Base-by-base conservation (phyloP, 306 rosid genomes). In the Cyamopsis tetragonoloba region DNA sequence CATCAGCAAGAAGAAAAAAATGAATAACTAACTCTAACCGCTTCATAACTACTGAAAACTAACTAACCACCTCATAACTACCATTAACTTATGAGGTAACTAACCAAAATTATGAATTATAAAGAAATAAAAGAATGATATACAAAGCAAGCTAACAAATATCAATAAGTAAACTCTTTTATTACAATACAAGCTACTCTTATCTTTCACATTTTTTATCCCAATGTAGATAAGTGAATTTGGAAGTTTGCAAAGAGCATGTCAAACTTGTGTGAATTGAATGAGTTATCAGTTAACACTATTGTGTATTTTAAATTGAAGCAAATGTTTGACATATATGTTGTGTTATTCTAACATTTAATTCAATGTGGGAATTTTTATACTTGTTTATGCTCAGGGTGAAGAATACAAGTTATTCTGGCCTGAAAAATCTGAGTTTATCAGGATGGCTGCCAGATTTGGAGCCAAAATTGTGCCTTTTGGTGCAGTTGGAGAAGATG, bases 401-500 rank as follows among this genome's bases (percentile, higher is more conserved):
- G 98, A 93, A 82, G 88, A 85, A 59, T 88, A 89, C 76, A 89
- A 85, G 77, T 69, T 93, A 42, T 84, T 89, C 85, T 93, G 98
- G 98, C 96, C 98, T 1, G 91, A 93, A 68, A 88, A 70, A 74
- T 82, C 96, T 0, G 98, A 93, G 81, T 93, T 93, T 86, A 91
- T 93, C 49, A 84, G 98, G 63, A 86, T 89, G 96, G 96, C 98
- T 31, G 86, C 89, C 13, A 83, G 89, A 77, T 93, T 93, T 75
- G 95, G 98, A 80, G 95, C 96, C 71, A 93, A 84, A 85, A 93
- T 93, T 28, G 70, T 93, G 53, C 96, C 96, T 62, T 93, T 93
- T 70, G 98, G 93, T 47, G 76, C 53, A 32, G 96, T 93, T 77
- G 98, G 98, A 59, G 96, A 89, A 83, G 98, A 93, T 79, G 96